These are phyloP conservation scores for Naganishia antarctica DNA, from an alignment of 768 basidiomycete species.

Conservation along the genomic window DNA sequence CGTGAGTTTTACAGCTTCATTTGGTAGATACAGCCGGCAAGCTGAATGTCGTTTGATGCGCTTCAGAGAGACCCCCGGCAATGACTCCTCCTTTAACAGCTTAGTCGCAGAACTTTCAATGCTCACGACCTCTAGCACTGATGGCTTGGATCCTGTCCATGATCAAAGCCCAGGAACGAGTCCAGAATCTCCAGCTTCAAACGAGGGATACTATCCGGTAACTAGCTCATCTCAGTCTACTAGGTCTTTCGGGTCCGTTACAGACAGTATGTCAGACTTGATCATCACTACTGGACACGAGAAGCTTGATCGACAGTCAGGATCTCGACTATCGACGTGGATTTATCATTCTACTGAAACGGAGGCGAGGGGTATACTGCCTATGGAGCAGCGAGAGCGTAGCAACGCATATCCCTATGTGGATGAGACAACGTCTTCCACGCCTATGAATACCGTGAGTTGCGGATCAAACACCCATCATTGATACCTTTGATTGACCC, in stretches of 20 bases:
- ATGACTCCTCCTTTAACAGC: background rate
- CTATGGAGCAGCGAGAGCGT: background rate
- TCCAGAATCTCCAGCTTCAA: background rate
- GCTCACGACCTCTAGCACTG: background rate
- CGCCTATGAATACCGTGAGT: no score
- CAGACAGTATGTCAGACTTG: slow-evolving; percentile 5
- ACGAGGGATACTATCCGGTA: slow-evolving; percentile 3
- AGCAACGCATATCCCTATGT: no score
- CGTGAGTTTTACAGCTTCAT: background rate
- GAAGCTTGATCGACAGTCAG: background rate
- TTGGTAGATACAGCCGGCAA: no score
- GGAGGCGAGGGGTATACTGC: background rate
- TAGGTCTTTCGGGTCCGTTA: background rate
- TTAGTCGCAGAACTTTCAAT: background rate
- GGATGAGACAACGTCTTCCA: no score
- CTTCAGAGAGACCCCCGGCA: background rate
- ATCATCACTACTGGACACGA: slow-evolving; percentile 14
- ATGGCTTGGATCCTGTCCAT: background rate
- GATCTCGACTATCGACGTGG: background rate
- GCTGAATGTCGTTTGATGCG: no score
- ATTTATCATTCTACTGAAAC: background rate
- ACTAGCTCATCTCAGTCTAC: background rate
- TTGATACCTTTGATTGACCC: no score
- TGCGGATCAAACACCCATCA: no score
- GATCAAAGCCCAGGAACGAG: no score